A percentile compares a stretch with the other conserved stretches of the same genome.
Conservation (phyloP, 345 rosid genomes). For the Boechera retrofracta region DNA sequence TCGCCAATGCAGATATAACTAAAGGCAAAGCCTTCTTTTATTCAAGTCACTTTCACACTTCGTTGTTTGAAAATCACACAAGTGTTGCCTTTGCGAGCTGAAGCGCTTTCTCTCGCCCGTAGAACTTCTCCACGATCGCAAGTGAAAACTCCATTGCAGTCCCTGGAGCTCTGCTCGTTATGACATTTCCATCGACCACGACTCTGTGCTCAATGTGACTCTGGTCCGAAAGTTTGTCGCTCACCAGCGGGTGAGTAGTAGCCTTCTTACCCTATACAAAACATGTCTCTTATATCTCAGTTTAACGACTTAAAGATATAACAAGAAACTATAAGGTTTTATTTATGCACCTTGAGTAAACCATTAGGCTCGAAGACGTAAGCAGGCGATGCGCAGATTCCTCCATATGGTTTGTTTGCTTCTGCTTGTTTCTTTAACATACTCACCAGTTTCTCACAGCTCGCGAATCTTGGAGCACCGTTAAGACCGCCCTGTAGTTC, state of each 20-base stretch:
- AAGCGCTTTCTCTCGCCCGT: constrained; percentile 73
- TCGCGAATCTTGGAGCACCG: constrained; percentile 84
- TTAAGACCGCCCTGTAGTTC: constrained; percentile 77
- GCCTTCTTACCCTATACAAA: constrained; percentile 87
- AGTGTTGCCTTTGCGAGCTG: constrained; percentile 78
- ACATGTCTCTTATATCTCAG: constrained; percentile 19
- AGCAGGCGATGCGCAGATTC: constrained; percentile 94
- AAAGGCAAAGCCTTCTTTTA: constrained; percentile 1
- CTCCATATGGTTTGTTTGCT: constrained; percentile 79
- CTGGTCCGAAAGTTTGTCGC: constrained; percentile 74
- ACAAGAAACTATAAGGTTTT: neutral
- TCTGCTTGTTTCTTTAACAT: constrained; percentile 80
- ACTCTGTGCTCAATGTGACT: constrained; percentile 78
- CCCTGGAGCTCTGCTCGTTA: constrained; percentile 96
- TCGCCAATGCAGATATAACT: neutral
- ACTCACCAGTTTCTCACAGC: constrained; percentile 72
- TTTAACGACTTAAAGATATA: neutral
- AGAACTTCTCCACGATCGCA: constrained; percentile 85
- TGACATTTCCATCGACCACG: constrained; percentile 88
- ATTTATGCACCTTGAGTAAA: constrained; percentile 69
- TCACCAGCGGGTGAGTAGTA: constrained; percentile 76
- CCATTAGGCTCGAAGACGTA: constrained; percentile 86
- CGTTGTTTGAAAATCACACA: constrained; percentile 37
- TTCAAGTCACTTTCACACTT: constrained; percentile 17
- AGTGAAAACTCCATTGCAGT: constrained; percentile 86